Conservation (phyloP, 192 early-diverging fungal genomes). For the Gonapodya sp. region DNA sequence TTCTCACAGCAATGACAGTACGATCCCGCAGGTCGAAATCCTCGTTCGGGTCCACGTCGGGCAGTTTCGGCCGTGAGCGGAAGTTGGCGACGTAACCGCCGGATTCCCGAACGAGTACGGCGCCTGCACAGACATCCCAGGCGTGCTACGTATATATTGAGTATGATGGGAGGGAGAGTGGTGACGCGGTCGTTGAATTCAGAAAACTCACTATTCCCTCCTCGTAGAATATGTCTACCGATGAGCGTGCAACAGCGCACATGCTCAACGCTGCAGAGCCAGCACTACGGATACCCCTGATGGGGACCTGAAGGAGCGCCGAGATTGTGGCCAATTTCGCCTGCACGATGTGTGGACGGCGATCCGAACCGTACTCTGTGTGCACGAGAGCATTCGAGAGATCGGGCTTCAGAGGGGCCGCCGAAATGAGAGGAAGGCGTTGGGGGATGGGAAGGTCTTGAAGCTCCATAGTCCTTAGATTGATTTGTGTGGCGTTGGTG, state of each 20-base stretch:
- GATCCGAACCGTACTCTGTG: conserved; percentile 5
- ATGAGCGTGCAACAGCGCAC: background rate
- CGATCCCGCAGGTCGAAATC: background rate
- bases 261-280: conserved; percentile 1
- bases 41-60: background rate
- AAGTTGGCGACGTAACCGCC: conserved; percentile 5
- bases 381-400: conserved; percentile 3
- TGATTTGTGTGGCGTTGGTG: background rate
- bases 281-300: background rate
- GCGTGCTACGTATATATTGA: background rate
- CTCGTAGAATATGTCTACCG: background rate
- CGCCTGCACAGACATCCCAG: background rate
- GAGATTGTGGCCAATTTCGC: background rate
- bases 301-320: background rate
- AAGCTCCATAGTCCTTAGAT: background rate
- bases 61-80: background rate
- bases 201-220: background rate
- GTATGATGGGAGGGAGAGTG: background rate
- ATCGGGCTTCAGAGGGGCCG: background rate
- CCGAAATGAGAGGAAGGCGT: background rate
- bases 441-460: background rate
- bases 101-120: conserved; percentile 1
- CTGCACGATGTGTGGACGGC: background rate
- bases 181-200: background rate
- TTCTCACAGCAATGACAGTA: background rate